phyloP scores from a whole-genome alignment of 495 filamentous ascomycete species.

The Penicillium nucicola region DNA sequence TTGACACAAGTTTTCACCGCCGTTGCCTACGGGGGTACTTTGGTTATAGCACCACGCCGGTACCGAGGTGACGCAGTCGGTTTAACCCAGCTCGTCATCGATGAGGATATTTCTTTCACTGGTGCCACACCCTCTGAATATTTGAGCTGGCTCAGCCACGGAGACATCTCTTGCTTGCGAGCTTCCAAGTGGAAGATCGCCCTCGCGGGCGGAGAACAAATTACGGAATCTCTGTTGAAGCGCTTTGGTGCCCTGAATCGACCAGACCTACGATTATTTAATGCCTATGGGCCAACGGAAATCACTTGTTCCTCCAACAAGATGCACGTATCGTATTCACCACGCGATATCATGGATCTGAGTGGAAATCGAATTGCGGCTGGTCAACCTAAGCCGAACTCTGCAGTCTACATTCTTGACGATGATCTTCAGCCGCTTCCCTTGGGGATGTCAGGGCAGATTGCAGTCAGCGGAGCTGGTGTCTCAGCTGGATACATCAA shows the following conservation, averaged over 20 bases:
- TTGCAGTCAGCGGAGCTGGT: slow-evolving; percentile 33
- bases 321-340: no score
- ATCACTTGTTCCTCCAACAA: no score
- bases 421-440: slow-evolving; percentile 32
- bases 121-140: background rate
- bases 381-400: slow-evolving; percentile 36
- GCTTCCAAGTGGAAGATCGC: background rate
- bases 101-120: background rate
- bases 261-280: background rate
- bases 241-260: background rate
- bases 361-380: no score
- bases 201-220: background rate
- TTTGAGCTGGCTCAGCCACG: background rate
- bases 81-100: background rate
- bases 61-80: background rate
- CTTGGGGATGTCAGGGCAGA: slow-evolving; percentile 34
- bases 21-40: background rate
- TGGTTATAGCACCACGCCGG: background rate
- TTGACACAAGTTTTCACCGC: background rate
- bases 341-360: no score
- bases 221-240: background rate
- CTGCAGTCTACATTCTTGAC: slow-evolving; percentile 41
- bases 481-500: slow-evolving; percentile 36
- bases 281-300: background rate
- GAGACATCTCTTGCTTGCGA: no score